Conservation (phyloP, 2,329 filamentous ascomycete species). For the Colletotrichum truncatum region DNA sequence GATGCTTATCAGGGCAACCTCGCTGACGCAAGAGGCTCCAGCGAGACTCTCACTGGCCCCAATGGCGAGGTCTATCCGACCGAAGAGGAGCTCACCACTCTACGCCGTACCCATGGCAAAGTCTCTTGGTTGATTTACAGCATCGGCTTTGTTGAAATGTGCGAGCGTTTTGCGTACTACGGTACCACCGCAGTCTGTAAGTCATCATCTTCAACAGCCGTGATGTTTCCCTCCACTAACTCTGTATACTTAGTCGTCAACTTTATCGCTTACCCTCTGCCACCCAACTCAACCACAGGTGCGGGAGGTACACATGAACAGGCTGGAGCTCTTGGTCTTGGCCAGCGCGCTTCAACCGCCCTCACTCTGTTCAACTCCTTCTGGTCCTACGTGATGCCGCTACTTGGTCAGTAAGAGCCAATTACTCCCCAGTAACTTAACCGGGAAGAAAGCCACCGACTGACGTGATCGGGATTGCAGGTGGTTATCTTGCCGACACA, state of each 20-base stretch:
- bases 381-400: slow-evolving; percentile 31
- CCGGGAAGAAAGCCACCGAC: not conserved
- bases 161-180: slow-evolving; percentile 73
- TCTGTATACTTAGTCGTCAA: slow-evolving; percentile 57
- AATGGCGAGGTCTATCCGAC: slow-evolving; percentile 55
- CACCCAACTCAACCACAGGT: slow-evolving; percentile 59
- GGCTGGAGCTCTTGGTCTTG: slow-evolving; percentile 32
- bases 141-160: slow-evolving; percentile 71
- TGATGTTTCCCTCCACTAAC: slow-evolving; percentile 38
- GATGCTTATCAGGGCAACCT: not conserved
- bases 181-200: slow-evolving; percentile 67
- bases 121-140: slow-evolving; percentile 66
- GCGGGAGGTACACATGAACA: slow-evolving; percentile 42
- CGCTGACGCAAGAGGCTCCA: not conserved
- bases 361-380: slow-evolving; percentile 30
- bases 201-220: slow-evolving; percentile 46
- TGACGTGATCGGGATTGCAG: slow-evolving; percentile 32
- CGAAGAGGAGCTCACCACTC: slow-evolving; percentile 59
- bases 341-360: slow-evolving; percentile 27
- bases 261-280: slow-evolving; percentile 66
- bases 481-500: slow-evolving; percentile 70
- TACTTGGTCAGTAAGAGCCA: slow-evolving; percentile 35
- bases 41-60: not conserved
- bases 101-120: slow-evolving; percentile 61
- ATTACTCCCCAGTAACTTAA: not conserved